Evolutionary conservation across 2,329 filamentous ascomycete species (phyloP).

Genomic region (Exophiala lecanii-corni): DNA sequence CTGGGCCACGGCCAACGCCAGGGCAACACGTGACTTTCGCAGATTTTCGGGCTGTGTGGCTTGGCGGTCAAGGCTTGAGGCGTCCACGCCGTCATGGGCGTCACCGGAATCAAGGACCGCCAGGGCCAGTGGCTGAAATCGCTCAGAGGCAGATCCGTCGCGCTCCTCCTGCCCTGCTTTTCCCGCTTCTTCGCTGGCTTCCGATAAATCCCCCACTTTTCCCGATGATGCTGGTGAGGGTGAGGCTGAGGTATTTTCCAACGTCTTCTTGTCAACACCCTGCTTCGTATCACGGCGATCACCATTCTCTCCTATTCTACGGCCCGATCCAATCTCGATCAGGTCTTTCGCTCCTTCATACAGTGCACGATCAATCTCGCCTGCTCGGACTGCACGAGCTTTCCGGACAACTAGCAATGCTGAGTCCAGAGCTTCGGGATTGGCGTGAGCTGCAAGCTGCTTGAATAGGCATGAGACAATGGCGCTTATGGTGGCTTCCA

Average conservation of each 20-base stretch:
- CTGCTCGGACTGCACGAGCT: slow-evolving; percentile 11
- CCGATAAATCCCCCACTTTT: background rate
- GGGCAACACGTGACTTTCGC: slow-evolving; percentile 23
- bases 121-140: slow-evolving; percentile 21
- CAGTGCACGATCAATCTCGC: slow-evolving; percentile 14
- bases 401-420: slow-evolving; percentile 16
- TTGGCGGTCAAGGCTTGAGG: slow-evolving; percentile 8
- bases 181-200: background rate
- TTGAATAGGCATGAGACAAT: slow-evolving; percentile 25
- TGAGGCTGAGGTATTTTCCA: slow-evolving; percentile 18
- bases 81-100: slow-evolving; percentile 4
- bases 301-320: background rate
- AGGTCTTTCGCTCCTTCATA: slow-evolving; percentile 22
- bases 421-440: slow-evolving; percentile 17
- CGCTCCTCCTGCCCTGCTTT: slow-evolving; percentile 1
- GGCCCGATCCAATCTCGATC: slow-evolving; percentile 8
- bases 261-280: slow-evolving; percentile 4
- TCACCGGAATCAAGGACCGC: slow-evolving; percentile 14
- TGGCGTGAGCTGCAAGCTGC: slow-evolving; percentile 14
- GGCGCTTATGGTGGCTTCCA: slow-evolving; percentile 16
- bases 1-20: slow-evolving; percentile 17
- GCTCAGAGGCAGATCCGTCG: slow-evolving; percentile 10
- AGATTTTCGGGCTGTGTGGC: slow-evolving; percentile 15
- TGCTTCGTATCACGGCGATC: background rate
- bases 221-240: slow-evolving; percentile 4